These are phyloP conservation scores for Phytophthora hybrid DNA, from an alignment of 352 stramenopile species.

Conservation along the genomic window DNA sequence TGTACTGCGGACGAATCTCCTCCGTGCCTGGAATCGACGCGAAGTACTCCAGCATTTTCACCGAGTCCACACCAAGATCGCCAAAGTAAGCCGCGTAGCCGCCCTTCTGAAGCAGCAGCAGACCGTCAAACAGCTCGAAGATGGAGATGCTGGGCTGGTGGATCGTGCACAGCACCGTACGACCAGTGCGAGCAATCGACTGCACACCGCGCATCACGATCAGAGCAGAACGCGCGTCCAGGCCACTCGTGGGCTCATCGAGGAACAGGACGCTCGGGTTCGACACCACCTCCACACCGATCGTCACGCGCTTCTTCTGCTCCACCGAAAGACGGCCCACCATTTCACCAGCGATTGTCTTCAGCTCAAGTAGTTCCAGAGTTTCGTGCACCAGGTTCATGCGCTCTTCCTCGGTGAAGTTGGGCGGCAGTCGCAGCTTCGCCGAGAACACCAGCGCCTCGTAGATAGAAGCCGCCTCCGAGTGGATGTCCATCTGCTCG, in stretches of 20 bases:
- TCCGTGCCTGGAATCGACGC: conserved; percentile 73
- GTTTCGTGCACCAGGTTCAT: conserved; percentile 66
- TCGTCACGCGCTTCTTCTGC: conserved; percentile 94
- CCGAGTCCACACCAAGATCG: conserved; percentile 79
- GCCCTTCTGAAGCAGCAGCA: conserved; percentile 87
- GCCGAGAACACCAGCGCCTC: conserved; percentile 94
- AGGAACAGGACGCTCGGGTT: conserved; percentile 96
- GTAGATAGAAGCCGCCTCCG: conserved; percentile 81
- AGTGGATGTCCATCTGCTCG: conserved; percentile 91
- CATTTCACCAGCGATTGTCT: conserved; percentile 51
- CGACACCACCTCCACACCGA: conserved; percentile 92
- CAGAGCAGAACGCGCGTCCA: conserved; percentile 88
- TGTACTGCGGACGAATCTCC: conserved; percentile 76
- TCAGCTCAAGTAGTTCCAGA: conserved; percentile 67
- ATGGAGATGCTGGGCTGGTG: conserved; percentile 83
- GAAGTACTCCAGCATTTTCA: conserved; percentile 89
- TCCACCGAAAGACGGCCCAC: conserved; percentile 78
- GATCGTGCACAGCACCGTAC: conserved; percentile 82
- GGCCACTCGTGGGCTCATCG: conserved; percentile 92
- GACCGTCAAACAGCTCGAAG: conserved; percentile 93
- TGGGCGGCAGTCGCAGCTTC: conserved; percentile 76
- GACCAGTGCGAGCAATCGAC: conserved; percentile 85
- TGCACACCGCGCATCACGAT: conserved; percentile 90
- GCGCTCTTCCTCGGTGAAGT: conserved; percentile 48
- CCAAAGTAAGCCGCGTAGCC: conserved; percentile 87